Base-by-base conservation (phyloP, 768 basidiomycete species). In the Lentinula sp. region DNA sequence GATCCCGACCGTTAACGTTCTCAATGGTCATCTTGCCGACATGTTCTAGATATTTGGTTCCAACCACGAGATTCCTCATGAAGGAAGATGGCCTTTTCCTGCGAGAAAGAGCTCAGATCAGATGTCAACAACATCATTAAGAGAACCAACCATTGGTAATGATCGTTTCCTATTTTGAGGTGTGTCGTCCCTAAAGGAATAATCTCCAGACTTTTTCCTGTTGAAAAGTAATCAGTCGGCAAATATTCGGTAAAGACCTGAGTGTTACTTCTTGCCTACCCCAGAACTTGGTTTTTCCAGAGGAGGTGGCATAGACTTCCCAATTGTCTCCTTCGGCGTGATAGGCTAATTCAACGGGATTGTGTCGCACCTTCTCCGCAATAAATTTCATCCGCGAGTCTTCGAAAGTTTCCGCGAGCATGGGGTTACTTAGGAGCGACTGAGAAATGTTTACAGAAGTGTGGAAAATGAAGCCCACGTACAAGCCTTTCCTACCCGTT, bases 61-160 rank as follows among this genome's bases (percentile, higher is more conserved):
- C 93, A 73, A 92, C 87, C 84, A 95, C 87, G 61, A 95, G 76
- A 72, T 94, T 94, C 62, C 93, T 78, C 78, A 94, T 86, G 73
- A 94, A 95, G 2, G 90, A 90, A 0, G 91, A 92, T 1, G 93
- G 93, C 65, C 88, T 91, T 51, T 83, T 87, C 92, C 93, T 93
- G 66, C 10, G 62, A 7, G 59, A 57, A 28, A 48, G 55, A 49
- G 53, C 32, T 48, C 15, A 52, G n/a, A 13, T 36, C 45, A 36
- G 33, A 13, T 13, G 18, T 20, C n/a, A 23, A 39, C 36, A n/a
- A 20, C 18, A 20, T 6, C 10, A 3, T 48, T 48, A 13, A 12
- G 9, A 54, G 35, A 13, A 35, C 81, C 66, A 64, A 89, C 93
- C 93, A 95, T 63, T 82, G 77, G 71, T 84, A 95, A 60, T 76